A percentile compares a stretch with the other conserved stretches of the same genome.
Evolutionary conservation across 768 basidiomycete genomes (phyloP).

Genomic region (Lactifluus piperatus): DNA sequence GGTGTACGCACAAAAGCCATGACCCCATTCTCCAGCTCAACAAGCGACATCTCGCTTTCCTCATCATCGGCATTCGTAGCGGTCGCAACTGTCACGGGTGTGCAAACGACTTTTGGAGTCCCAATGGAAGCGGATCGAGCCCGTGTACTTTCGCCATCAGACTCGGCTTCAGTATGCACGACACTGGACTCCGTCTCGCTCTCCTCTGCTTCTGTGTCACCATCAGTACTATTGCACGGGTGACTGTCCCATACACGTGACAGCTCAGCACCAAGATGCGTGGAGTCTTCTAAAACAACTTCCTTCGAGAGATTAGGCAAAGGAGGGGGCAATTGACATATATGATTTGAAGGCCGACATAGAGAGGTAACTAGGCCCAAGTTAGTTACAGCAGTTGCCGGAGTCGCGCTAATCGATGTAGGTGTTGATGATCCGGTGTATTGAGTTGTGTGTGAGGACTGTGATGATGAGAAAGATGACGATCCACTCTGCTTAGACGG

Average conservation of each 20-base stretch:
- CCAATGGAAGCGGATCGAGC: neutral
- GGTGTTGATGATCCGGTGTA: neutral
- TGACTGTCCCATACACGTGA: constrained; percentile 3
- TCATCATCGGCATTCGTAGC: constrained; percentile 6
- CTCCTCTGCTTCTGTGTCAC: constrained; percentile 17
- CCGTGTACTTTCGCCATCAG: constrained; percentile 8
- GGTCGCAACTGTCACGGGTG: neutral
- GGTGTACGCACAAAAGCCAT: constrained; percentile 15
- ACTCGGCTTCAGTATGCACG: constrained; percentile 19
- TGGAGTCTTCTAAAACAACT: neutral
- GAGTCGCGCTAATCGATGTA: neutral
- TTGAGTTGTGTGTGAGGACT: neutral
- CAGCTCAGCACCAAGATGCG: neutral
- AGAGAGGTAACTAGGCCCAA: neutral
- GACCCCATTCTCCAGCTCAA: constrained; percentile 19
- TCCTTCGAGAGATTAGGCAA: neutral
- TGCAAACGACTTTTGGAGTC: neutral
- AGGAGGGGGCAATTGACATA: constrained; percentile 1
- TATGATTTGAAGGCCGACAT: neutral
- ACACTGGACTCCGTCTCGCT: constrained; percentile 18
- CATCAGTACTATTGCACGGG: neutral
- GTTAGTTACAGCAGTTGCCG: neutral
- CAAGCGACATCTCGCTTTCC: constrained; percentile 17
- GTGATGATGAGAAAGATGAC: neutral
- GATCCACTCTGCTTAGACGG: neutral